Evolutionary conservation across 2,329 filamentous ascomycete species (phyloP).

Genomic region (Dothistroma septosporum): DNA sequence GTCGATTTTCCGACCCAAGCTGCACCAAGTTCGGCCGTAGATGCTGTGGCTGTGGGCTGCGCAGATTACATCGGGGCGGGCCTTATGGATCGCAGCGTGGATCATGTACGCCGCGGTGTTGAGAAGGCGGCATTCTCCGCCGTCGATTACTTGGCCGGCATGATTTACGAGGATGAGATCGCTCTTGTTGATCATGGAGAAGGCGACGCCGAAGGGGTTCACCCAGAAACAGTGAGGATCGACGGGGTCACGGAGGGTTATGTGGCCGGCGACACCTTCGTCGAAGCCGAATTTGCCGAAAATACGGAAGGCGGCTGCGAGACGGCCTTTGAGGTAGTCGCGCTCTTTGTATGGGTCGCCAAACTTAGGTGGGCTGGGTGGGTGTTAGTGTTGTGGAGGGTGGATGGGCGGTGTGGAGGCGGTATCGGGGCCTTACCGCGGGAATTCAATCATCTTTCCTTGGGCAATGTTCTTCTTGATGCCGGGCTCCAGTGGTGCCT

Average conservation of each 20-base stretch:
- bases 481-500: constrained; percentile 32
- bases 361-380: constrained; percentile 30
- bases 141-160: constrained; percentile 42
- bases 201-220: constrained; percentile 41
- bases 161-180: constrained; percentile 47
- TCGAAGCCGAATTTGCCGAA: constrained; percentile 41
- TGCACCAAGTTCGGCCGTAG: constrained; percentile 43
- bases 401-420: not conserved
- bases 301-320: constrained; percentile 44
- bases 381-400: not conserved
- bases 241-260: constrained; percentile 39
- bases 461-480: constrained; percentile 32
- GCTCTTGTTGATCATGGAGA: constrained; percentile 42
- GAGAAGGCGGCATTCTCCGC: constrained; percentile 33
- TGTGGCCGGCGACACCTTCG: constrained; percentile 43
- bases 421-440: constrained; percentile 17
- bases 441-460: constrained; percentile 30
- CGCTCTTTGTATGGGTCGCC: constrained; percentile 39
- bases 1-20: constrained; percentile 42
- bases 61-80: constrained; percentile 44
- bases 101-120: constrained; percentile 48
- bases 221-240: constrained; percentile 34
- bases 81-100: constrained; percentile 40
- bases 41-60: constrained; percentile 46
- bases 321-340: constrained; percentile 42